A percentile compares a stretch with the other conserved stretches of the same genome.
phyloP scores from a whole-genome alignment of 2,329 filamentous ascomycete species.

The Leptosphaerulina australis region DNA sequence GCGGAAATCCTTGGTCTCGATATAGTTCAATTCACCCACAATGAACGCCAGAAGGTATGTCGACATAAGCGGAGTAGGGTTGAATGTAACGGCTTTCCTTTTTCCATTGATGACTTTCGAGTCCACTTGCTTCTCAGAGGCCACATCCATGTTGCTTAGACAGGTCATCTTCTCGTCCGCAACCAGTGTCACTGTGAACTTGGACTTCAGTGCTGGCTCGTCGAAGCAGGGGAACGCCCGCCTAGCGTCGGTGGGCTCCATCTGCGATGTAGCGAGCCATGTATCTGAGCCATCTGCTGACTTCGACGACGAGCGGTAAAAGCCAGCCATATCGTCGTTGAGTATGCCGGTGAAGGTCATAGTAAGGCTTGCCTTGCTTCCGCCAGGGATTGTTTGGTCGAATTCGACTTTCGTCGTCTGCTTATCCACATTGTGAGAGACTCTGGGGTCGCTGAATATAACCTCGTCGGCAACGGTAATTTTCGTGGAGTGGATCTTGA shows the following conservation, averaged over 20 bases:
- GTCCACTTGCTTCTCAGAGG: conserved; percentile 73
- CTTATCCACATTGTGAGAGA: conserved; percentile 76
- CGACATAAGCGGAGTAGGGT: conserved; percentile 91
- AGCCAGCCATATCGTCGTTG: conserved; percentile 96
- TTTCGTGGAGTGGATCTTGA: conserved; percentile 78
- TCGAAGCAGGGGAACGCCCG: conserved; percentile 96
- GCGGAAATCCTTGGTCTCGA: conserved; percentile 89
- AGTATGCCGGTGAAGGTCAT: conserved; percentile 79
- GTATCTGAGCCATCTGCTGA: conserved; percentile 76
- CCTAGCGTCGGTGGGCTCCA: conserved; percentile 94
- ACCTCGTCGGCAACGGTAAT: conserved; percentile 66
- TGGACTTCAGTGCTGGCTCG: conserved; percentile 90
- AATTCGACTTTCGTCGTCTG: conserved; percentile 86
- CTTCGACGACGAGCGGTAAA: conserved; percentile 96
- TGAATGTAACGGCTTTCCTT: conserved; percentile 90
- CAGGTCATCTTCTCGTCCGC: conserved; percentile 91
- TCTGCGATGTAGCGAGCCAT: conserved; percentile 88
- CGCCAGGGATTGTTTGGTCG: conserved; percentile 72
- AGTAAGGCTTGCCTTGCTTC: conserved; percentile 76
- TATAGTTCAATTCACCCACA: conserved; percentile 89
- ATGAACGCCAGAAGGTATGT: conserved; percentile 95
- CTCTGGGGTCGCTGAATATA: conserved; percentile 66
- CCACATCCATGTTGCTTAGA: conserved; percentile 95
- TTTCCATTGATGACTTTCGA: conserved; percentile 66
- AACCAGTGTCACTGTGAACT: conserved; percentile 88